Evolutionary conservation across 2,329 filamentous ascomycete species (phyloP), one percentile per base, ranked within the genome.

Genomic region (Orbilia oligospora): DNA sequence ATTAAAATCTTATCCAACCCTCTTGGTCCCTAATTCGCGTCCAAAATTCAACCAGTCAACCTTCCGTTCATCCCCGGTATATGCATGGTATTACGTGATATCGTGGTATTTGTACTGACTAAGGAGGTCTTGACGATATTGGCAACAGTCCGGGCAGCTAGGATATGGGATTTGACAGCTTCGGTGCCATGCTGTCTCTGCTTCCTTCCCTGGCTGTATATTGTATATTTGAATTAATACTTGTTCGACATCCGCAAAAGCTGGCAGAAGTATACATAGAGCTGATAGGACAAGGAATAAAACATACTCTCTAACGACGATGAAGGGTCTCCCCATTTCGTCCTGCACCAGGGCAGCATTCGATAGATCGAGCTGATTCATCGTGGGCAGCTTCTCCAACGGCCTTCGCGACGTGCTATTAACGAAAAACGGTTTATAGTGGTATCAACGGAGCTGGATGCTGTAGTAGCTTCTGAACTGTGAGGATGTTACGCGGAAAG

Each of bases 1-100:
- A 99, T 99, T 82, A 99, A 90, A 84, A 99, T 99, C 88, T 99
- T 99, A 88, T 99, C 96, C 84, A 99, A 91, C 80, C 96, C 96
- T 82, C 96, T 92, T 69, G 96, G 96, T 64, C 96, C 96, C 88
- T 89, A 81, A 51, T 51, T 64, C 44, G 20, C 55, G 16, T 53
- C 63, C 30, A 69, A 33, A 22, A 20, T 56, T 68, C 55, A 79
- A 83, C 30, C 83, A n/a, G 63, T 69, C 36, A 72, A 63, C 53
- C 38, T 58, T 61, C n/a, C 22, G 22, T 66, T 58, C 18, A 24
- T 22, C 51, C 30, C 38, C 55, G 61, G n/a, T 6, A 63, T 48
- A 36, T 27, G 36, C 51, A 72, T 55, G 55, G 27, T 46, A 65
- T 30, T 64, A 67, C n/a, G 63, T 36, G 41, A 38, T 27, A 16